These are phyloP conservation scores for Salix caprea DNA, from an alignment of 345 rosid species.

Conservation along the genomic window DNA sequence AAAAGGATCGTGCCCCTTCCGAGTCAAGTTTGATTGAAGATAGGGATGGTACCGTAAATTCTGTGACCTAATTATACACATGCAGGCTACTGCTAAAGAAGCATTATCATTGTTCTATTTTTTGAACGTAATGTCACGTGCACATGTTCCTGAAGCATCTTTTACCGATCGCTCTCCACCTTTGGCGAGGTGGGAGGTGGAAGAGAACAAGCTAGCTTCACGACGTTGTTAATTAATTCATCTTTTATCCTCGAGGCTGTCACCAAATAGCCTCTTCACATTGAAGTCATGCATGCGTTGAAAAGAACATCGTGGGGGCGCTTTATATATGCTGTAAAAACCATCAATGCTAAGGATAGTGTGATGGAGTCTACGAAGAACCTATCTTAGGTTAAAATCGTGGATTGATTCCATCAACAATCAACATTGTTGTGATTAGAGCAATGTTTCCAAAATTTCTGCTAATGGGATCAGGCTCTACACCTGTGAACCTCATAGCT, in stretches of 20 bases:
- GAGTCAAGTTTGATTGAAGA: background rate
- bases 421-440: background rate
- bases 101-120: background rate
- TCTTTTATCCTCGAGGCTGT: too few relatives aligned
- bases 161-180: background rate
- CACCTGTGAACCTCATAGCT: background rate
- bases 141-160: background rate
- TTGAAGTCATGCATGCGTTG: background rate
- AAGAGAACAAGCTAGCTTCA: background rate
- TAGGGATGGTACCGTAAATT: background rate
- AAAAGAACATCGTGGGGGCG: background rate
- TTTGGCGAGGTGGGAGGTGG: too few relatives aligned
- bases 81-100: too few relatives aligned
- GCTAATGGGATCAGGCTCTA: background rate
- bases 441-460: background rate
- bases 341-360: background rate
- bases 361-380: background rate
- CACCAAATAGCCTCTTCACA: background rate
- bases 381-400: background rate
- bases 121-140: background rate
- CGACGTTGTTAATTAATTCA: background rate
- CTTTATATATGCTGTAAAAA: background rate
- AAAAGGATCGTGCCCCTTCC: background rate
- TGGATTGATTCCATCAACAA: background rate
- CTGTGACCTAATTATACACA: too few relatives aligned